phyloP scores from a whole-genome alignment of 192 early-diverging fungal species.

The Podila clonocystis region DNA sequence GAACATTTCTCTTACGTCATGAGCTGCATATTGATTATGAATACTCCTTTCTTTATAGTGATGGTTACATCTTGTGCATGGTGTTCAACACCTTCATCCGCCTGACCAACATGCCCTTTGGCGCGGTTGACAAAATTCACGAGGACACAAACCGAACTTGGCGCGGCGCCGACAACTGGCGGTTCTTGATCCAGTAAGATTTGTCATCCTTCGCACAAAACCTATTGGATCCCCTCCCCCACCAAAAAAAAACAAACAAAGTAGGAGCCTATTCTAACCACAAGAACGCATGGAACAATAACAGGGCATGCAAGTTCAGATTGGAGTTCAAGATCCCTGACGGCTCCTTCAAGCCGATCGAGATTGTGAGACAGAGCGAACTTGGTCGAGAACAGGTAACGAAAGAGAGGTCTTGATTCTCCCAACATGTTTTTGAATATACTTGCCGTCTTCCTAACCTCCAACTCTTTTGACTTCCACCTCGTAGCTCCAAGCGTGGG shows the following conservation, averaged over 20 bases:
- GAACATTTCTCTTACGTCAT: not conserved
- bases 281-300: not conserved
- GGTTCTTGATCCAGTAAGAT: conserved; percentile 66
- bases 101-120: conserved; percentile 64
- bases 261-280: not conserved
- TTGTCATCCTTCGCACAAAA: not conserved
- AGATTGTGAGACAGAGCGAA: conserved; percentile 59
- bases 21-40: not conserved
- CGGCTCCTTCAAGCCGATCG: conserved; percentile 55
- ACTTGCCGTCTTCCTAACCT: no score
- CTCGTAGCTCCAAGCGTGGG: conserved; percentile 24
- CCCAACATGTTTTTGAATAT: not conserved
- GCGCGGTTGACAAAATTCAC: conserved; percentile 66
- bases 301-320: conserved; percentile 67
- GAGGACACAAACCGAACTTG: conserved; percentile 62
- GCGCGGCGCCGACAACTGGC: conserved; percentile 65
- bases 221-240: no score
- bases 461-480: no score
- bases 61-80: conserved; percentile 61
- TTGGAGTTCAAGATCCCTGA: conserved; percentile 58
- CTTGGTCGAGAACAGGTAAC: conserved; percentile 53
- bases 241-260: no score
- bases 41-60: conserved; percentile 21
- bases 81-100: conserved; percentile 62
- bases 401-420: not conserved